Evolutionary conservation across 345 rosid genomes (phyloP), one percentile per base, ranked within the genome.

Genomic region (Gossypium stocksii): DNA sequence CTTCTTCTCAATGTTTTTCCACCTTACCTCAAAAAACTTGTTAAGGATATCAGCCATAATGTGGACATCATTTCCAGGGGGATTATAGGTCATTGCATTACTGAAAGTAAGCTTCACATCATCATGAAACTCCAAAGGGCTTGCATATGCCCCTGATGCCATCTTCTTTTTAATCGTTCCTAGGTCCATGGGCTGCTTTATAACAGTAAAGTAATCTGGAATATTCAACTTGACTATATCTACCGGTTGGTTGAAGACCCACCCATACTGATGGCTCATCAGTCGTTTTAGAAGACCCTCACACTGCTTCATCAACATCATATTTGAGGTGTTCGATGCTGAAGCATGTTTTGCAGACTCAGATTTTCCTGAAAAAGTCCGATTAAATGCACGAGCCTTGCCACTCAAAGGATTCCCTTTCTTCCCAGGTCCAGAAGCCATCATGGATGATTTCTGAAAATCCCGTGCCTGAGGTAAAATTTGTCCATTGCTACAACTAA

Each of bases 181-280:
- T 16, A 95, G 87, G 82, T 95, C 98, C 99, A 93, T 93, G 46
- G 99, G 99, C 45, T 88, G 84, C 82, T 91, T 90, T 77, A 95
- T 90, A 66, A 93, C 82, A 11, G 78, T 83, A 73, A 80, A 86
- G 80, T 95, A 95, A 83, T 93, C 99, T 0, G 99, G 99, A 76
- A 95, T 83, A 58, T 95, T 90, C 76, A 95, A 77, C 78, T 83
- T 85, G 72, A 82, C 90, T 22, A 83, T 83, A 84, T 95, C 98
- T 82, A 95, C 98, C 41, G 98, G 99, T n/a, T 76, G 73, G 70
- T 89, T 94, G 77, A 95, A 93, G 52, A 82, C 89, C 98, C 99
- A 93, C 45, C 87, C 86, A 82, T 75, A 89, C 53, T 86, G 89
- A 83, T 95, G 98, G 41, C 85, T 70, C 97, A 91, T 90, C 66